Conservation (phyloP, 495 filamentous ascomycete genomes). For the Xylaria grammica region DNA sequence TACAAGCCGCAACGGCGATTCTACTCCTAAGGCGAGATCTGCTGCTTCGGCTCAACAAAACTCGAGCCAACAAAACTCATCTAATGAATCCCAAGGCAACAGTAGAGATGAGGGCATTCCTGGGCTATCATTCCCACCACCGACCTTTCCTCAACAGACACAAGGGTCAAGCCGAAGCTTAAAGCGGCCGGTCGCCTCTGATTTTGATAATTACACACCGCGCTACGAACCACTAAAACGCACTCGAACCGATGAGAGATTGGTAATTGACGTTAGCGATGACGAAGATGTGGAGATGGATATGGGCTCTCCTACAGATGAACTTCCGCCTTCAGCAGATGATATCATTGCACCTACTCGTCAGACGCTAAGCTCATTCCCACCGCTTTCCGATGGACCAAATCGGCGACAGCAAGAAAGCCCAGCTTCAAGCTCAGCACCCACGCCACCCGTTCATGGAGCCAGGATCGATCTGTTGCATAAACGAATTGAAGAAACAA, state of each 20-base stretch:
- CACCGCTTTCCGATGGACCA: constrained; percentile 48
- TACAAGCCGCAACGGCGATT: constrained; percentile 9
- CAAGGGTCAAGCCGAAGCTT: constrained; percentile 42
- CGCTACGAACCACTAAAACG: constrained; percentile 60
- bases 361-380: constrained; percentile 47
- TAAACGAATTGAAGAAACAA: constrained; percentile 74
- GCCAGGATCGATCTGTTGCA: constrained; percentile 66
- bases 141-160: constrained; percentile 20
- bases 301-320: constrained; percentile 50
- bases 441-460: constrained; percentile 42
- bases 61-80: constrained; percentile 14
- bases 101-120: constrained; percentile 31
- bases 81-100: constrained; percentile 20
- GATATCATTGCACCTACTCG: constrained; percentile 28
- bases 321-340: constrained; percentile 32
- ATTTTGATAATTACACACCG: constrained; percentile 69
- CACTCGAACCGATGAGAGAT: constrained; percentile 53
- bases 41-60: constrained; percentile 1
- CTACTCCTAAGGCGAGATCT: constrained; percentile 1
- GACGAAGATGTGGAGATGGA: constrained; percentile 57
- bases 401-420: constrained; percentile 44
- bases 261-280: constrained; percentile 81
- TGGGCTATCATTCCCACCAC: constrained; percentile 26
- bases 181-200: constrained; percentile 86
- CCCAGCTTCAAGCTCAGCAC: constrained; percentile 39